These are phyloP conservation scores for Drechmeria coniospora DNA, from an alignment of 2,329 filamentous ascomycete species.

Conservation along the genomic window DNA sequence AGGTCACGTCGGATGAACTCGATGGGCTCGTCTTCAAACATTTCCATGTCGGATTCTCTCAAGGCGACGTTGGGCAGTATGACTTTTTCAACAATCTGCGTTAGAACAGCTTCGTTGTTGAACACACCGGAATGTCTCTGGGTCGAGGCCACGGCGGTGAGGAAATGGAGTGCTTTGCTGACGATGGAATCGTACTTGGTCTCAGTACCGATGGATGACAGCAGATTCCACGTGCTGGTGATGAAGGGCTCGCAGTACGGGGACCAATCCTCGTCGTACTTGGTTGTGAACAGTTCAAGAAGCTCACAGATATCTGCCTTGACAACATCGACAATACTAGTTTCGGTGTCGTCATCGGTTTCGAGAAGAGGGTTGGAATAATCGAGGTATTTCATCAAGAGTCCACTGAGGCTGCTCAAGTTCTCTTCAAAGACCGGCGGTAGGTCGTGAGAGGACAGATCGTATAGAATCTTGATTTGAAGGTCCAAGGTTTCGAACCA, in stretches of 20 bases:
- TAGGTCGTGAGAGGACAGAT: constrained; percentile 93
- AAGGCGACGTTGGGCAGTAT: constrained; percentile 85
- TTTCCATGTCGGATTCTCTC: constrained; percentile 83
- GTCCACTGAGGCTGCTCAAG: constrained; percentile 55
- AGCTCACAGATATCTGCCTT: constrained; percentile 90
- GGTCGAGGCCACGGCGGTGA: constrained; percentile 75
- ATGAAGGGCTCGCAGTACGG: constrained; percentile 71
- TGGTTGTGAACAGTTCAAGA: constrained; percentile 78
- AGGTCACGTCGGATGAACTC: constrained; percentile 93
- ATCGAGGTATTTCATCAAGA: constrained; percentile 84
- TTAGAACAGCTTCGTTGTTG: constrained; percentile 64
- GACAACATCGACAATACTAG: constrained; percentile 68
- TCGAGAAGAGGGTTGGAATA: constrained; percentile 75
- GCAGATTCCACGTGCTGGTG: constrained; percentile 74
- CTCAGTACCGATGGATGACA: constrained; percentile 73
- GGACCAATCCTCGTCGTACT: constrained; percentile 90
- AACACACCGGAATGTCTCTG: constrained; percentile 69
- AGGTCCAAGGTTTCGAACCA: constrained; percentile 79
- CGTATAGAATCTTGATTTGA: constrained; percentile 83
- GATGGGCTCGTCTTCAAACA: constrained; percentile 97
- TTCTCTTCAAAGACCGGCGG: constrained; percentile 91
- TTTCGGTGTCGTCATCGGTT: constrained; percentile 80
- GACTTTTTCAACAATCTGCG: constrained; percentile 88
- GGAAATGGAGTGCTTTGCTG: constrained; percentile 85
- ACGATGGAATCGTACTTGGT: constrained; percentile 91